phyloP scores from a whole-genome alignment of 306 rosid genomes.

The Citrullus mucosospermus region DNA sequence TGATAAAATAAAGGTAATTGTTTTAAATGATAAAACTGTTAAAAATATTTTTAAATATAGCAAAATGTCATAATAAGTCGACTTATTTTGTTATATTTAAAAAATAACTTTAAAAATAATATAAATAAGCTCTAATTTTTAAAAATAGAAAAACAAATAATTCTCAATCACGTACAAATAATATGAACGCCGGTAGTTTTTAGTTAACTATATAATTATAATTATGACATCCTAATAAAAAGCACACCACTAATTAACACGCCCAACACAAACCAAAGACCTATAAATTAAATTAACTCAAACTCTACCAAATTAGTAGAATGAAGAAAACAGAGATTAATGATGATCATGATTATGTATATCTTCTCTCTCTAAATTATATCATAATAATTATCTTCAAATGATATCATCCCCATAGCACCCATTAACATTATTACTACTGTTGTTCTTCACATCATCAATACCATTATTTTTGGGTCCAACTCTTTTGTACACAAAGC shows the following conservation, averaged over 20 bases:
- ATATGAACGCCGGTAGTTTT: too few species aligned
- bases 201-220: neutral
- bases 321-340: neutral
- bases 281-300: neutral
- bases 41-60: too few species aligned
- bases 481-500: constrained; percentile 41
- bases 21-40: too few species aligned
- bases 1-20: too few species aligned
- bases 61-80: too few species aligned
- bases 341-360: neutral
- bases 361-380: neutral
- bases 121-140: too few species aligned
- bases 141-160: too few species aligned
- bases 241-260: neutral
- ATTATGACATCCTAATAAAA: neutral
- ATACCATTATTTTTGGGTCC: neutral
- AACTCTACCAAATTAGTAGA: neutral
- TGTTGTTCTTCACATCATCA: neutral
- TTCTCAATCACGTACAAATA: too few species aligned
- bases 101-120: too few species aligned
- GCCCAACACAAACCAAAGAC: neutral
- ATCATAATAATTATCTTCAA: neutral
- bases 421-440: neutral
- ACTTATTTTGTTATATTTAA: too few species aligned
- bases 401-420: neutral